Evolutionary conservation across 75 land plant genomes (phyloP).

Genomic region (Ceratopteris richardii): DNA sequence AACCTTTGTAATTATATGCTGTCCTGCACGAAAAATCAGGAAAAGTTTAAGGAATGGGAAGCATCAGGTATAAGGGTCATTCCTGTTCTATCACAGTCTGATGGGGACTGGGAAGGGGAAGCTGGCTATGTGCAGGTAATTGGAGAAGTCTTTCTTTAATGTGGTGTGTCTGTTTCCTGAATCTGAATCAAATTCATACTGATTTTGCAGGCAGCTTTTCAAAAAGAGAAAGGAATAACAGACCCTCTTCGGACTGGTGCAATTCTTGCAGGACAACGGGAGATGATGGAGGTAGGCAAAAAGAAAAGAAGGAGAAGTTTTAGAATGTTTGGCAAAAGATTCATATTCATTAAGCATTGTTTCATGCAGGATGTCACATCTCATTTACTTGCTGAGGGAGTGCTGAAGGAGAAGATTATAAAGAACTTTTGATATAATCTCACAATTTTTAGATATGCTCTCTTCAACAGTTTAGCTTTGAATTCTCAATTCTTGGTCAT

Average conservation of each 20-base stretch:
- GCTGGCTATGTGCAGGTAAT: constrained; percentile 96
- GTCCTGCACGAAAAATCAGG: constrained; percentile 36
- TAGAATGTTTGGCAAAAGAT: no score
- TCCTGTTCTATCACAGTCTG: constrained; percentile 91
- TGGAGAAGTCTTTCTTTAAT: neutral
- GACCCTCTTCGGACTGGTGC: constrained; percentile 61
- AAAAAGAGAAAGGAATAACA: constrained; percentile 38
- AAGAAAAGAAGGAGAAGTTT: no score
- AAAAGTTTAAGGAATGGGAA: constrained; percentile 91
- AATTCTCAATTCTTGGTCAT: no score
- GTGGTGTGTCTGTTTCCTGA: neutral
- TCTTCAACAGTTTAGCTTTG: no score
- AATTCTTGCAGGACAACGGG: constrained; percentile 82
- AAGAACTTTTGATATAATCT: no score
- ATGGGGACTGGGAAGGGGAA: constrained; percentile 71
- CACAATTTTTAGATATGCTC: no score
- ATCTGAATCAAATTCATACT: neutral
- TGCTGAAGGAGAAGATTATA: no score
- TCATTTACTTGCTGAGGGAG: no score
- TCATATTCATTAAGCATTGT: no score
- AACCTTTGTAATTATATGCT: no score
- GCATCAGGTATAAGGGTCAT: constrained; percentile 71
- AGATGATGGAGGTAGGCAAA: constrained; percentile 91
- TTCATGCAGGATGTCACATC: no score
- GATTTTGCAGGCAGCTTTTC: constrained; percentile 68